These are phyloP conservation scores for Tulasnella calospora DNA, from an alignment of 768 basidiomycete genomes.

Conservation along the genomic window DNA sequence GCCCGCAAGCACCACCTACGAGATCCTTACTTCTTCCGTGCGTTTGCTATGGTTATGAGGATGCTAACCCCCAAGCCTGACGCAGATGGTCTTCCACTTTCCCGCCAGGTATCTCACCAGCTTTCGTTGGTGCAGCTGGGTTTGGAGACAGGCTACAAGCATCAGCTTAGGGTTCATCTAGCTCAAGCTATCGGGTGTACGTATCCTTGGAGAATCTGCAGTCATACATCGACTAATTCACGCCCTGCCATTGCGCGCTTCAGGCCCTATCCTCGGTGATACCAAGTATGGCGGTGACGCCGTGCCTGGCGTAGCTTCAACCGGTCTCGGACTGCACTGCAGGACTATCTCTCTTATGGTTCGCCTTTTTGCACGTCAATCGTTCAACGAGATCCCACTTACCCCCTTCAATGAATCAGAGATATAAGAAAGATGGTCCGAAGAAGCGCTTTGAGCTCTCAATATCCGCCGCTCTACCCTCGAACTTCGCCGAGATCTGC, in stretches of 20 bases:
- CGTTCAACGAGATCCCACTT: too few relatives aligned
- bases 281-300: neutral
- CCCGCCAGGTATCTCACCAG: neutral
- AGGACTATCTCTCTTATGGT: slow-evolving; percentile 4
- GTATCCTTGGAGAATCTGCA: neutral
- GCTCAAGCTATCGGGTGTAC: slow-evolving; percentile 1
- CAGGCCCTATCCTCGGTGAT: slow-evolving; percentile 17
- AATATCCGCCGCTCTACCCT: slow-evolving; percentile 5
- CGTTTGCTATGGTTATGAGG: neutral
- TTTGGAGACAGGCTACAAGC: slow-evolving; percentile 14
- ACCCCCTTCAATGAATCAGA: neutral
- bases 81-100: neutral
- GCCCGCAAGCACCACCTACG: neutral
- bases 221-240: neutral
- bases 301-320: neutral
- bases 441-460: slow-evolving; percentile 12
- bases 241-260: neutral
- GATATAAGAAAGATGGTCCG: slow-evolving; percentile 17
- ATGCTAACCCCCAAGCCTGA: neutral
- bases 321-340: neutral
- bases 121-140: slow-evolving; percentile 1
- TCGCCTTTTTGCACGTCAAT: neutral
- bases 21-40: slow-evolving; percentile 6
- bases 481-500: neutral
- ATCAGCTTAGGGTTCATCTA: slow-evolving; percentile 19